These are phyloP conservation scores for Penicillium coprophilum DNA, from an alignment of 495 filamentous ascomycete genomes.

Conservation along the genomic window DNA sequence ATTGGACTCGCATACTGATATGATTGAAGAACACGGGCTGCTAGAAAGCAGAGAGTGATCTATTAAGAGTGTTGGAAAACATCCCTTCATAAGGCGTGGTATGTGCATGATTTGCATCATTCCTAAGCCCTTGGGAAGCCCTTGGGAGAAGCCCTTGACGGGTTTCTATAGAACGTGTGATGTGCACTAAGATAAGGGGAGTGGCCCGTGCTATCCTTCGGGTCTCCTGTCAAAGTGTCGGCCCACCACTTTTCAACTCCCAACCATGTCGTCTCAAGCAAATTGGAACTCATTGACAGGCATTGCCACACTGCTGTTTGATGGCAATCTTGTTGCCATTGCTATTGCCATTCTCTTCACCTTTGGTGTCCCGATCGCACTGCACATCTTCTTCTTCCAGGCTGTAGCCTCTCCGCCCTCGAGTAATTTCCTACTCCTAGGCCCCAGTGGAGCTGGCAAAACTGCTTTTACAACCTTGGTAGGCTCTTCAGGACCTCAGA, in stretches of 20 bases:
- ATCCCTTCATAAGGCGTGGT: conserved; percentile 11
- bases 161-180: not conserved
- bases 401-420: conserved; percentile 62
- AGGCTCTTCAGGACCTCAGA: conserved; percentile 18
- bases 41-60: not conserved
- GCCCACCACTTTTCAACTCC: not conserved
- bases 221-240: conserved; percentile 2
- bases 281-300: conserved; percentile 38
- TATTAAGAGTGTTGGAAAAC: not conserved
- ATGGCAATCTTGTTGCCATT: conserved; percentile 52
- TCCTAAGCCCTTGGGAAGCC: conserved; percentile 2
- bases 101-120: conserved; percentile 10
- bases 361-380: conserved; percentile 68
- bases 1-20: conserved; percentile 38
- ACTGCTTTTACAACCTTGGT: conserved; percentile 83
- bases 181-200: not conserved
- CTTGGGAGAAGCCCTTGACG: too few relatives aligned
- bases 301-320: conserved; percentile 44
- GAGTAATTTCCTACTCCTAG: conserved; percentile 81
- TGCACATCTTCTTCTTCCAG: conserved; percentile 74
- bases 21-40: conserved; percentile 8
- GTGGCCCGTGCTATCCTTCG: conserved; percentile 3
- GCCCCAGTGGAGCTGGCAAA: conserved; percentile 84
- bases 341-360: conserved; percentile 66
- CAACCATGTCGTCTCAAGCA: conserved; percentile 33